Base-by-base conservation (phyloP, 345 rosid genomes). In the Geranium brycei region DNA sequence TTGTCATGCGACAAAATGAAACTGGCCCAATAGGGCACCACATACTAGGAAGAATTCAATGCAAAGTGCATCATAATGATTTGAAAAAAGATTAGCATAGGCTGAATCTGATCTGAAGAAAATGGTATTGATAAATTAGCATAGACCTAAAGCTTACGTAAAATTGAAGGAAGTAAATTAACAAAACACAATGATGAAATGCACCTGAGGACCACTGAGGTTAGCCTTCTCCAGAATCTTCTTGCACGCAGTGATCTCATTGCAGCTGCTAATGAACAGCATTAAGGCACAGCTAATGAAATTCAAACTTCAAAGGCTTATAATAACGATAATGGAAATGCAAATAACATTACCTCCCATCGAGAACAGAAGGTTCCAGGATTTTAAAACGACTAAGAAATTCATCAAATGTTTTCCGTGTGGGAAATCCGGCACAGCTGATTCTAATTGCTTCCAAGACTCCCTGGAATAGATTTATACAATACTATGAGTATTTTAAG, bases 371-470 rank as follows among this genome's bases (percentile, higher is more conserved):
- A 0, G 97, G 84, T 15, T 83, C 81, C 62, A 93, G 80, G 38
- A 90, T 73, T 60, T 79, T 61, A 73, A 93, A 90, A 67, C 97
- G 89, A 60, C 71, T 69, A 62, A 75, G 57, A 70, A 93, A 90
- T 71, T 93, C 97, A 66, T 68, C 71, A 76, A 93, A 93, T 23
- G 79, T 63, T 77, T 80, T 93, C 76, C 99, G 80, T 68, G 99
- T 86, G 62, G 99, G 99, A 73, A 80, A 90, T 62, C 99, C 99
- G 31, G 96, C 99, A 75, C 97, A 90, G 69, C 99, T 93, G 69
- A 93, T 93, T 79, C 99, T 81, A 76, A 93, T 90, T 72, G 99
- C 99, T 71, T 93, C 99, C 91, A 93, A 77, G 72, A 93, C 99
- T 57, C 99, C 99, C 99, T 93, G 59, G 62, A 51, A 35, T 59